Evolutionary conservation across 2,329 filamentous ascomycete species (phyloP).

Genomic region (Diplodia scrobiculata): DNA sequence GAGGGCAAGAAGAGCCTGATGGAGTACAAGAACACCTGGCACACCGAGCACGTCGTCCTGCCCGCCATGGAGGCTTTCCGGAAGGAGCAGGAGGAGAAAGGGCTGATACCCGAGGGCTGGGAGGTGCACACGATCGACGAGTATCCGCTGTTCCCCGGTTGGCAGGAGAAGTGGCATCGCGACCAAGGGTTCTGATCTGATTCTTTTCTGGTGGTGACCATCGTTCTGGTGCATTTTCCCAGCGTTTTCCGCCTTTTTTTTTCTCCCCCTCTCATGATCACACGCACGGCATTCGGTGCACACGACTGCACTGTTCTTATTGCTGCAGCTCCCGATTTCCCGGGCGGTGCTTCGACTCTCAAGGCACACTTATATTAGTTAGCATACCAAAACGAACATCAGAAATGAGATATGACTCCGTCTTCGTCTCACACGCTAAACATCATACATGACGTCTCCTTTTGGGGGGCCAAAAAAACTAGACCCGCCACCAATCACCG

Average conservation of each 20-base stretch:
- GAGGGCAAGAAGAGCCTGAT: constrained; percentile 71
- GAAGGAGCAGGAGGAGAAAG: constrained; percentile 64
- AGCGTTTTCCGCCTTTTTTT: not conserved
- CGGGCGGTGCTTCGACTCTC: not conserved
- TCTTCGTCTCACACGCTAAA: not conserved
- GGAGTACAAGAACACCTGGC: constrained; percentile 81
- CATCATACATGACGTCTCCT: not conserved
- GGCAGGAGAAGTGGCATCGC: constrained; percentile 72
- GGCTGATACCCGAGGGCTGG: constrained; percentile 64
- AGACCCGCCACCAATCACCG: not conserved
- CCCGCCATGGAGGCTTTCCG: constrained; percentile 66
- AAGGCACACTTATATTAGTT: not conserved
- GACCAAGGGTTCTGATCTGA: constrained; percentile 62
- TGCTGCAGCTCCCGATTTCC: not conserved
- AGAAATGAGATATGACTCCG: not conserved
- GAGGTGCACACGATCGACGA: constrained; percentile 70
- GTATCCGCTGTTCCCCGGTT: constrained; percentile 73
- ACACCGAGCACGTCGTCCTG: constrained; percentile 72
- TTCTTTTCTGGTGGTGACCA: not conserved
- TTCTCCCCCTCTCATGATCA: not conserved
- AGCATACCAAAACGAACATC: not conserved
- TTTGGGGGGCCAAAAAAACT: not conserved
- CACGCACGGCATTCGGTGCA: not conserved
- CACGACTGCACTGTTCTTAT: not conserved
- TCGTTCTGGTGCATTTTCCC: not conserved